A percentile compares a stretch with the other conserved stretches of the same genome.
Conservation (phyloP, 139 green algal species). For the Chlamydomonas sp. region DNA sequence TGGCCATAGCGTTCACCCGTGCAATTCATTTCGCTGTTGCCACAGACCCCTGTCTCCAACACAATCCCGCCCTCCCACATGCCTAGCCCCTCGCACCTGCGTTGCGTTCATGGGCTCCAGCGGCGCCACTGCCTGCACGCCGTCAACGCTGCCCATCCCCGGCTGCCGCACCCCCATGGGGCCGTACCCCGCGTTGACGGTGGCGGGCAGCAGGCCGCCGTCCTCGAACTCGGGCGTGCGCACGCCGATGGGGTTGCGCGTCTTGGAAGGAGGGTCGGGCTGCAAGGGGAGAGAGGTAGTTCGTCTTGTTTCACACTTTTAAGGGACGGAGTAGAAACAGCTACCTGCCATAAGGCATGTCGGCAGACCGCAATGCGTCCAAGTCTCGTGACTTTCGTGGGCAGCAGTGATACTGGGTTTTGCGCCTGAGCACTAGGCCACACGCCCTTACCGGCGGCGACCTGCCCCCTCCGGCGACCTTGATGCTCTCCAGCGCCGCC, state of each 20-base stretch:
- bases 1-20: too few species aligned
- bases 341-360: too few species aligned
- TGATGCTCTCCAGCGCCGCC: conserved; percentile 31
- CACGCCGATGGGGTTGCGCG: conserved; percentile 21
- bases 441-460: too few species aligned
- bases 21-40: too few species aligned
- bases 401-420: too few species aligned
- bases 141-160: background rate
- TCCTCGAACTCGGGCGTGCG: conserved; percentile 15
- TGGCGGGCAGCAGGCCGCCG: background rate
- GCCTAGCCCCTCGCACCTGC: background rate
- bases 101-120: conserved; percentile 22
- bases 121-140: background rate
- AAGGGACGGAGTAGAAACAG: too few species aligned
- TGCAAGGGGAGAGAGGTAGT: background rate
- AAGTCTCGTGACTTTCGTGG: too few species aligned
- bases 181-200: background rate
- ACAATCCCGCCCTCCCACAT: background rate
- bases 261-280: conserved; percentile 1
- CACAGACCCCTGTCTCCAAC: too few species aligned
- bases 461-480: background rate
- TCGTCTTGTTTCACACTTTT: too few species aligned
- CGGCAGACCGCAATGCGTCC: too few species aligned
- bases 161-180: background rate
- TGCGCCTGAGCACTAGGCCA: too few species aligned